phyloP scores from a whole-genome alignment of 495 filamentous ascomycete genomes.

The Penicillium crystallinum region DNA sequence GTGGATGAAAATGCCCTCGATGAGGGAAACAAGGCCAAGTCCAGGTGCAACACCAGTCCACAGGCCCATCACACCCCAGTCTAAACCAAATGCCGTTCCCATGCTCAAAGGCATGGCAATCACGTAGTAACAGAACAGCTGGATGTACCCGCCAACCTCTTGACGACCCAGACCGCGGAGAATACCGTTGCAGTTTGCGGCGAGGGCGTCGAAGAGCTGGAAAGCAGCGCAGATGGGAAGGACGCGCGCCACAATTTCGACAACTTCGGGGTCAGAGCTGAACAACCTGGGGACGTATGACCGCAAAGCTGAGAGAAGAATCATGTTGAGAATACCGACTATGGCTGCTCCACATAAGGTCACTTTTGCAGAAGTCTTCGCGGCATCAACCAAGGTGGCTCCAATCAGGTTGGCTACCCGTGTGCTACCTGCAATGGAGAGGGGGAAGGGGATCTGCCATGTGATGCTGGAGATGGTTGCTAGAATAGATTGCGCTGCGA shows the following conservation, averaged over 20 bases:
- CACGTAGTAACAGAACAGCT: slow-evolving; percentile 77
- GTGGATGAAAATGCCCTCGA: slow-evolving; percentile 63
- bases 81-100: slow-evolving; percentile 63
- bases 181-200: slow-evolving; percentile 73
- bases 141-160: slow-evolving; percentile 82
- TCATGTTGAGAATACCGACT: slow-evolving; percentile 72
- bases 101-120: slow-evolving; percentile 83
- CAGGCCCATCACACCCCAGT: slow-evolving; percentile 69
- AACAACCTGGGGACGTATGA: slow-evolving; percentile 71
- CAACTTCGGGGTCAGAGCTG: slow-evolving; percentile 74
- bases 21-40: slow-evolving; percentile 55
- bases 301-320: slow-evolving; percentile 57
- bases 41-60: slow-evolving; percentile 79
- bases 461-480: slow-evolving; percentile 55
- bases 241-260: slow-evolving; percentile 62
- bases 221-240: slow-evolving; percentile 80
- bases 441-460: slow-evolving; percentile 63
- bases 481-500: slow-evolving; percentile 67
- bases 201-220: slow-evolving; percentile 80
- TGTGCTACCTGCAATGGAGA: slow-evolving; percentile 58
- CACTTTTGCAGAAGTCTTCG: slow-evolving; percentile 65
- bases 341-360: slow-evolving; percentile 57
- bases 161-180: slow-evolving; percentile 81
- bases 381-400: slow-evolving; percentile 65
- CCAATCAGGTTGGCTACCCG: slow-evolving; percentile 62